Conservation (phyloP, 1,139 yeast genomes). For the Kurtzmaniella quercitrusa region DNA sequence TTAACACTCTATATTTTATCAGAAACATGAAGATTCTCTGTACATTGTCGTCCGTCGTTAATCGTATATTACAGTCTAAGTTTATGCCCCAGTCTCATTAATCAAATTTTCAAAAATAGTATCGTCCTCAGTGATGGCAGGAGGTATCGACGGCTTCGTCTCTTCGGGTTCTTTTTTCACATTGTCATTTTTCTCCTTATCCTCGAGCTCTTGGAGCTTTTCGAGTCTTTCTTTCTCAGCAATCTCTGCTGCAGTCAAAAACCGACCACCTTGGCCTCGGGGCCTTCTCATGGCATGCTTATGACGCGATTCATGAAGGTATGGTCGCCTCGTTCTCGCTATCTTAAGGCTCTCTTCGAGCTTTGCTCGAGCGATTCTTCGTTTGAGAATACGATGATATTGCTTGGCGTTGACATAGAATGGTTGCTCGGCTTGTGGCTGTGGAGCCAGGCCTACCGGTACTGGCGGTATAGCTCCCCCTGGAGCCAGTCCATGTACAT, state of each 20-base stretch:
- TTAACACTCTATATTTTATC: background rate
- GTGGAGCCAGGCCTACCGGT: background rate
- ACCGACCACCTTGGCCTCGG: constrained; percentile 97
- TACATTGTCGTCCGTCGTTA: background rate
- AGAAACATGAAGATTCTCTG: background rate
- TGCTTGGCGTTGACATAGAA: constrained; percentile 97
- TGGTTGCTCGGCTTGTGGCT: constrained; percentile 64
- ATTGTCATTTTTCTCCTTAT: constrained; percentile 12
- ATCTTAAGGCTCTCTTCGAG: constrained; percentile 84
- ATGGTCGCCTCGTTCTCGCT: constrained; percentile 89
- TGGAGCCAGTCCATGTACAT: constrained; percentile 4
- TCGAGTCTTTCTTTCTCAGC: constrained; percentile 73
- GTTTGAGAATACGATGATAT: constrained; percentile 87
- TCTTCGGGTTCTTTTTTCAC: constrained; percentile 5
- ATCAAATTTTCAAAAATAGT: constrained; percentile 16
- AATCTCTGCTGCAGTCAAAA: constrained; percentile 93
- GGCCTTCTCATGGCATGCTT: constrained; percentile 99
- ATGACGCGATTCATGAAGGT: constrained; percentile 94
- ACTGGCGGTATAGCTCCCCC: background rate
- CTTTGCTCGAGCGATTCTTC: constrained; percentile 91
- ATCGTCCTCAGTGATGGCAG: constrained; percentile 11
- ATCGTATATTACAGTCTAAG: constrained; percentile 5
- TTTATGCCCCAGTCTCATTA: constrained; percentile 6
- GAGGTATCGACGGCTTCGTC: background rate
- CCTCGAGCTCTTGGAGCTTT: constrained; percentile 39